Base-by-base conservation (phyloP, 2,329 filamentous ascomycete species). In the Apiospora arundinis region DNA sequence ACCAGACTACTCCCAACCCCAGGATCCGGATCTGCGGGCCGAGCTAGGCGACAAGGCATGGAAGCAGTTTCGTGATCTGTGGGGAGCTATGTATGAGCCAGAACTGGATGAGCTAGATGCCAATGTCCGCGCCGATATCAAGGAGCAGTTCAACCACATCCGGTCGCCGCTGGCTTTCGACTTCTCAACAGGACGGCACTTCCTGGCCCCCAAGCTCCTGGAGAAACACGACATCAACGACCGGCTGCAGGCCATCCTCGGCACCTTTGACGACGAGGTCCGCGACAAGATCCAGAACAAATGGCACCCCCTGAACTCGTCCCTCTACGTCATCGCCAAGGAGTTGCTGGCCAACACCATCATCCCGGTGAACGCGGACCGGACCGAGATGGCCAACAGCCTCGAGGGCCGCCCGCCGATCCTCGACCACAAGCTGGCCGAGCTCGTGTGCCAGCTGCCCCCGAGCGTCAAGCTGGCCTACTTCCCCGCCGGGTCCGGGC, bases 341-440 rank as follows among this genome's bases (percentile, higher is more conserved):
- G 65, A 18, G 12, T 21, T 70, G 37, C 68, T 75, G 12, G 44
- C 70, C 65, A 73, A 73, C 45, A 46, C 70, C 37, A 68, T 74
- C 28, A 49, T 75, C n/a, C 72, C 73, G 21, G 28, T 49, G 18
- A 67, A 72, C 12, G 74, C 72, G 18, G 74, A 75, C 69, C 74
- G 74, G n/a, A 68, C 68, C 52, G 74, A 75, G 66, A 74, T 75
- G 74, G 70, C 74, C 11, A 70, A 75, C 72, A 73, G 72, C 63
- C 68, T 75, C 21, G 73, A 74, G 49, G 74, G 70, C 25, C 74
- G 74, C n/a, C 72, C 74, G 16, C 73, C 74, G 18, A 74, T 73
- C 45, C 71, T 75, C 23, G 74, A 75, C 72, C 74, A 75, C 63
- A 25, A 72, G 9, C 70, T 75, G n/a, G 68, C 72, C n/a, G 74